Conservation (phyloP, 2,329 filamentous ascomycete species). For the Colletotrichum echinochloae region DNA sequence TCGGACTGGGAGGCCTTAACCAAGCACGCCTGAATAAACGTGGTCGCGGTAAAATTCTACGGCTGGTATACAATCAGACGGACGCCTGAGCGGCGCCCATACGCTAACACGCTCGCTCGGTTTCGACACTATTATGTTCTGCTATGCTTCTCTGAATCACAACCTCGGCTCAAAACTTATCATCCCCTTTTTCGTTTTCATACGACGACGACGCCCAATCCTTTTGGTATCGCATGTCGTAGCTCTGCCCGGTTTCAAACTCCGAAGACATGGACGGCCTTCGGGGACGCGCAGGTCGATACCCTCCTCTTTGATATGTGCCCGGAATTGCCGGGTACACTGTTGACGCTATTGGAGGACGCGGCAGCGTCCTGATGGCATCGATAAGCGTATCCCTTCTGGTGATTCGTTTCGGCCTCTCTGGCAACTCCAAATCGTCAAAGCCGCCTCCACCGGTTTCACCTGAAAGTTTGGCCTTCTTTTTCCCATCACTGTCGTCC, state of each 20-base stretch:
- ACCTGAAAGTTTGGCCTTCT: not conserved
- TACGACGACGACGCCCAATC: slow-evolving; percentile 21
- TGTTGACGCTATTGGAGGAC: not conserved
- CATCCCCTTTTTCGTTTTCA: slow-evolving; percentile 10
- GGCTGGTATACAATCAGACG: slow-evolving; percentile 24
- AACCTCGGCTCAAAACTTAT: slow-evolving; percentile 15
- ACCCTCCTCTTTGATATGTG: slow-evolving; percentile 4
- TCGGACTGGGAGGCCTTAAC: not conserved
- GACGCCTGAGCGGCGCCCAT: not conserved
- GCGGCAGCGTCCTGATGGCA: slow-evolving; percentile 19
- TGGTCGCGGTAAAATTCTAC: not conserved
- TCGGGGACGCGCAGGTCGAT: not conserved
- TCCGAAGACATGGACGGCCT: slow-evolving; percentile 20
- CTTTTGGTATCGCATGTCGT: slow-evolving; percentile 1
- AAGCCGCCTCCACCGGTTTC: not conserved
- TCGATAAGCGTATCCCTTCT: slow-evolving; percentile 38
- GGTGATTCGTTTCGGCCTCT: slow-evolving; percentile 35
- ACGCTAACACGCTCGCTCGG: slow-evolving; percentile 19
- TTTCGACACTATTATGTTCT: slow-evolving; percentile 23
- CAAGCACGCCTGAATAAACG: not conserved
- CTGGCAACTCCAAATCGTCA: slow-evolving; percentile 10
- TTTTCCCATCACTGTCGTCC: not conserved
- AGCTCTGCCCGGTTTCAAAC: not conserved
- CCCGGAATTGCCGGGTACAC: slow-evolving; percentile 18
- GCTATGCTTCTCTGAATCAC: not conserved